Evolutionary conservation across 768 basidiomycete species (phyloP).

Genomic region (Sarcomyxa edulis): DNA sequence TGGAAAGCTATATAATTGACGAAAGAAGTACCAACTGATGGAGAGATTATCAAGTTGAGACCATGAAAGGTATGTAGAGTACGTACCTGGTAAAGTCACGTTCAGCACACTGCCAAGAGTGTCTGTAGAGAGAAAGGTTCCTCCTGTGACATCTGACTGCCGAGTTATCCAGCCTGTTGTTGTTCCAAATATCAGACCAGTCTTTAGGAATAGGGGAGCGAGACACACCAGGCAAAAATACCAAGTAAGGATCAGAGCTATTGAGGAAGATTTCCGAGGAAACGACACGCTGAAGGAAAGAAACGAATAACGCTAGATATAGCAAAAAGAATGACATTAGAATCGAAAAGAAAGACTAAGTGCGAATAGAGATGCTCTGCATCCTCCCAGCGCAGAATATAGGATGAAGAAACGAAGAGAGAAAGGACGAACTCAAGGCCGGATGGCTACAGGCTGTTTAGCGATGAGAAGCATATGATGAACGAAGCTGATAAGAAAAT

Average conservation of each 20-base stretch:
- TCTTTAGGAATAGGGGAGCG: background rate
- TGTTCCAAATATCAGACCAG: background rate
- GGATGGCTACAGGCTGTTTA: too few relatives aligned
- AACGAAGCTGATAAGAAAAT: too few relatives aligned
- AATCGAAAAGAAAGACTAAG: background rate
- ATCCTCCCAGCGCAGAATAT: conserved; percentile 3
- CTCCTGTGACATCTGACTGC: background rate
- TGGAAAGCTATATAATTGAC: background rate
- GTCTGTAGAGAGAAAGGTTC: background rate
- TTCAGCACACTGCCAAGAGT: background rate
- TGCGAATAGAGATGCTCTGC: conserved; percentile 5
- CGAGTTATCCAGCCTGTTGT: background rate
- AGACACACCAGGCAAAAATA: too few relatives aligned
- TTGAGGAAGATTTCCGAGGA: background rate
- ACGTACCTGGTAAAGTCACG: conserved; percentile 50
- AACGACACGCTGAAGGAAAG: background rate
- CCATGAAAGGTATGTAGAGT: conserved; percentile 4
- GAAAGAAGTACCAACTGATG: conserved; percentile 44
- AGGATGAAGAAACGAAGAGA: background rate
- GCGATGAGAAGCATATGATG: too few relatives aligned
- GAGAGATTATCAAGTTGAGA: conserved; percentile 4
- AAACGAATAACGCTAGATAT: background rate
- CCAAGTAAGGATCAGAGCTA: background rate
- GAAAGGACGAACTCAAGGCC: too few relatives aligned
- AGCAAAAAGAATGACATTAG: background rate